Evolutionary conservation across 2,329 filamentous ascomycete genomes (phyloP).

Genomic region (Cladosporium sp.): DNA sequence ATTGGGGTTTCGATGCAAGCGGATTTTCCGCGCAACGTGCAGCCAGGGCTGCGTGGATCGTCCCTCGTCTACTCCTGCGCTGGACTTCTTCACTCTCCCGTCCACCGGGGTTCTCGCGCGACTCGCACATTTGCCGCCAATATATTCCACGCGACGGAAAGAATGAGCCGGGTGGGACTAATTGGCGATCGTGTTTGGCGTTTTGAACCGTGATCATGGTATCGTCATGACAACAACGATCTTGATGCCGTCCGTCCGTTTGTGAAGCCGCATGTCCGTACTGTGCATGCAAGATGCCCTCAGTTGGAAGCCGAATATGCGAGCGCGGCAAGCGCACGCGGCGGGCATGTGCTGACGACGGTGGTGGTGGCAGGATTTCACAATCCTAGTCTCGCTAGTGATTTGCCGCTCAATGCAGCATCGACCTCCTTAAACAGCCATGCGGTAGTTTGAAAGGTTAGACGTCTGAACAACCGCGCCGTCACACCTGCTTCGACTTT

Average conservation of each 20-base stretch:
- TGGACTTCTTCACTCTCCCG: not conserved
- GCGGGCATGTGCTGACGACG: not conserved
- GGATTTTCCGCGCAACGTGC: not conserved
- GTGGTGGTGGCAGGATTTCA: conserved; percentile 1
- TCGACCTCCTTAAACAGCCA: not conserved
- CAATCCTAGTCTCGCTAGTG: not conserved
- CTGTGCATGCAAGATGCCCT: not conserved
- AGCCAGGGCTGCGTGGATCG: not conserved
- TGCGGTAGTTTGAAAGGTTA: not conserved
- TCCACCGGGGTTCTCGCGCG: not conserved
- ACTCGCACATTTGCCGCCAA: not conserved
- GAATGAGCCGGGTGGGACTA: not conserved
- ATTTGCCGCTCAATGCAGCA: not conserved
- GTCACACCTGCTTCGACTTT: not conserved
- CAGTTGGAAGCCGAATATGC: not conserved
- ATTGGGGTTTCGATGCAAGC: not conserved
- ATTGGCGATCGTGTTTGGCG: conserved; percentile 1
- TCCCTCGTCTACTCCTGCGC: not conserved
- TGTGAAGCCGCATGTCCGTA: not conserved
- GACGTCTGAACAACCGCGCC: not conserved
- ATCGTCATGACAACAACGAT: not conserved
- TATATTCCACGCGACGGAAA: not conserved
- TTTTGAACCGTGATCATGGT: not conserved
- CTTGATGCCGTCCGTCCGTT: not conserved
- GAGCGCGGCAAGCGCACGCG: not conserved